Evolutionary conservation across 768 basidiomycete genomes (phyloP), one percentile per base, ranked within the genome.

Genomic region (Lactarius evosmus): DNA sequence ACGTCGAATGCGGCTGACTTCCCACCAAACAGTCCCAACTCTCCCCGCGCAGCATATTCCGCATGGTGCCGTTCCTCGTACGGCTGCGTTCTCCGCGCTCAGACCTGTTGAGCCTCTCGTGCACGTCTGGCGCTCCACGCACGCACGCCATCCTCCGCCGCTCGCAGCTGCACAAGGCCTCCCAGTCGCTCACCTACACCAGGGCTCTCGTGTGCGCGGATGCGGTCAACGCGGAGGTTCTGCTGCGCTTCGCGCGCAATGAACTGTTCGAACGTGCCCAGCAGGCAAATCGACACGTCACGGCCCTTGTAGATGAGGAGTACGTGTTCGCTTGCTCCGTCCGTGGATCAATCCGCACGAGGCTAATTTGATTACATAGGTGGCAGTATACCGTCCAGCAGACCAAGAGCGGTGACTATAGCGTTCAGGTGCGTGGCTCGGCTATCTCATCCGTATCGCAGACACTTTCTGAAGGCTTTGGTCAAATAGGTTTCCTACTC

Each of bases 251-350:
- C 40, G 58, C 58, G 17, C 63, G 66, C 33, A 56, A 65, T 32
- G 66, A 60, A 6, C 30, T 80, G 60, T 77, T 91, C 16, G 75
- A 91, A 55, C 75, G 85, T 14, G 81, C 79, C 5, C 81, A 85
- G 32, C 79, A 87, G 53, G 73, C 75, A 2, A 67, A 70, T 9
- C 66, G 82, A 22, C 86, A 83, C 17, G 85, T 80, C 4, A 86
- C 85, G 68, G 83, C 82, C 1, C 78, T 91, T 59, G 80, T 86
- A 3, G 83, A 90, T 46, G 89, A 91, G 71, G 78, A 81, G 89
- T 90, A 70, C 52, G 88, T 83, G 32, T 52, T 6, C 34, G 1
- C 36, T 33, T 51, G 7, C 40, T 55, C 38, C n/a, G n/a, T n/a
- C 63, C 63, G 40, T 44, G 57, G 30, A 17, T 53, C 58, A 7